Evolutionary conservation across 2,329 filamentous ascomycete species (phyloP), one percentile per base, ranked within the genome.

Genomic region (Stromatinia cepivora): DNA sequence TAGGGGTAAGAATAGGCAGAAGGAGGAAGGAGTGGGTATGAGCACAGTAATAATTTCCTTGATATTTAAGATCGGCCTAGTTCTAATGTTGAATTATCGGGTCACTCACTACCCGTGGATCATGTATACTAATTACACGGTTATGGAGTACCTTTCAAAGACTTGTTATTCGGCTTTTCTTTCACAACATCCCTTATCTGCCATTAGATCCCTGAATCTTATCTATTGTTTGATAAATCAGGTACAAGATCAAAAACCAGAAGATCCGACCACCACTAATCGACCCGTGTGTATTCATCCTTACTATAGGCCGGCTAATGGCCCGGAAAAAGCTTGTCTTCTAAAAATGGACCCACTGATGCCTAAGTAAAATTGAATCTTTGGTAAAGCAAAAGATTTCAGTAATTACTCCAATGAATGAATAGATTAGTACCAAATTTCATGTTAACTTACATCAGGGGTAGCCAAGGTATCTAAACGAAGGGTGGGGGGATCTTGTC

Each of bases 21-120:
- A 50, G n/a, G 46, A 64, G 61, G 25, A 17, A 50, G n/a, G 46
- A 64, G 61, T 52, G 46, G 61, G 31, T 28, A 39, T 39, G 22
- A 53, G 25, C 34, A 42, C n/a, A 52, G 22, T 28, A 36, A 64
- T 22, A 28, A 64, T 52, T 39, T 64, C 61, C 61, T 9, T 34
- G 28, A 39, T 39, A 63, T 42, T 42, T 52, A 52, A 64, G 46
- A 39, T 64, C 46, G 45, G 61, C 39, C n/a, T 20, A 39, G 28
- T 36, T 52, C n/a, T 20, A 39, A 39, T 36, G 46, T 52, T 52
- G 22, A 50, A 52, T 25, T 34, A 39, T 63, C 31, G 31, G 45
- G 31, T 50, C 22, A 25, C 15, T 50, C 22, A 25, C 15, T 25
- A 28, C 59, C n/a, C 46, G 28, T 39, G 59, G 39, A 36, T 20